Conservation (phyloP, 352 stramenopile genomes). For the Globisporangium paroecandrum region DNA sequence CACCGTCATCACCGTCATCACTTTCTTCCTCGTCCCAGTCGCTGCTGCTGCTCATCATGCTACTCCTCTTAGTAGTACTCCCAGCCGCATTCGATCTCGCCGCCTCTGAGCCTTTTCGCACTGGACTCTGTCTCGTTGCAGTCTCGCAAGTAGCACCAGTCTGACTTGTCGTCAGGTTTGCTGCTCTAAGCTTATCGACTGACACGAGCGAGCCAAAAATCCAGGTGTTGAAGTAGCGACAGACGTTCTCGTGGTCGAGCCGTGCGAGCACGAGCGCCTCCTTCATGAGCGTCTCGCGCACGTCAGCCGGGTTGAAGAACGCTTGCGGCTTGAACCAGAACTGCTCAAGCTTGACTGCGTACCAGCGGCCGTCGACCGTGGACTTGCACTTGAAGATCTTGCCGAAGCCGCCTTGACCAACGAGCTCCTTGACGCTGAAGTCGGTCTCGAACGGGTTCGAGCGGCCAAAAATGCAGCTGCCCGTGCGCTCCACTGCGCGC, state of each 20-base stretch:
- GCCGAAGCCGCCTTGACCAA: conserved; percentile 71
- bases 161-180: background rate
- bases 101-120: background rate
- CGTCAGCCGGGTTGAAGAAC: conserved; percentile 67
- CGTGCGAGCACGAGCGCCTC: conserved; percentile 90
- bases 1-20: conserved; percentile 22
- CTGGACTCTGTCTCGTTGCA: background rate
- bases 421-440: conserved; percentile 61
- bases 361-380: conserved; percentile 61
- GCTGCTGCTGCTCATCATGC: conserved; percentile 1
- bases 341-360: conserved; percentile 78
- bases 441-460: conserved; percentile 80
- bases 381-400: conserved; percentile 81
- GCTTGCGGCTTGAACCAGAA: conserved; percentile 84
- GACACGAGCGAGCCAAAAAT: conserved; percentile 67
- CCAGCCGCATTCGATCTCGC: background rate
- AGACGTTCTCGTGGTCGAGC: conserved; percentile 94
- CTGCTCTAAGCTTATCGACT: conserved; percentile 33
- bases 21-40: background rate
- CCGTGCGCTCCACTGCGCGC: conserved; percentile 25
- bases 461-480: conserved; percentile 50
- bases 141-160: background rate
- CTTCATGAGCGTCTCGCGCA: conserved; percentile 91
- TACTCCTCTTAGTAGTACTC: background rate
- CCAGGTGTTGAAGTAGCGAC: conserved; percentile 90